These are phyloP conservation scores for Lepiota brunneoincarnata DNA, from an alignment of 768 basidiomycete species.

Conservation along the genomic window DNA sequence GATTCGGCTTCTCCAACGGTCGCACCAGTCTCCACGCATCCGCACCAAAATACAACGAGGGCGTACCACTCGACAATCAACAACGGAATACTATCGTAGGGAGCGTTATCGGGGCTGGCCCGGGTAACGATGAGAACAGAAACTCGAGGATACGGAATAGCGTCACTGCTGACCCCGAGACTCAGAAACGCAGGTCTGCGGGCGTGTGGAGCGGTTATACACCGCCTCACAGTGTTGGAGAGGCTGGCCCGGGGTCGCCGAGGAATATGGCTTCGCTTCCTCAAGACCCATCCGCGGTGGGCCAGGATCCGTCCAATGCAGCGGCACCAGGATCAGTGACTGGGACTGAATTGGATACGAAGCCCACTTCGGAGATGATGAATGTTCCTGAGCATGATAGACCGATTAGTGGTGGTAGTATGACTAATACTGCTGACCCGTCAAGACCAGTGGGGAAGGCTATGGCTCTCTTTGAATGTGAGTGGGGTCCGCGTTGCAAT, in stretches of 20 bases:
- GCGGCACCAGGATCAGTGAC: neutral
- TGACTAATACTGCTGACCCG: neutral
- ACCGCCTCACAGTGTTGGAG: slow-evolving; percentile 3
- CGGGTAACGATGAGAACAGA: neutral
- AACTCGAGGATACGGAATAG: slow-evolving; percentile 21
- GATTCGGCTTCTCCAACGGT: neutral
- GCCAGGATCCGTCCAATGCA: neutral
- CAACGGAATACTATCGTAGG: neutral
- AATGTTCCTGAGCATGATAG: slow-evolving; percentile 13
- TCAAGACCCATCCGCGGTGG: no score
- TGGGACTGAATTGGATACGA: neutral
- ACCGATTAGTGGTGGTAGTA: neutral
- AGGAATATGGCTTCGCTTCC: slow-evolving; percentile 8
- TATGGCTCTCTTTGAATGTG: slow-evolving; percentile 8
- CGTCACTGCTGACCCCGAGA: neutral
- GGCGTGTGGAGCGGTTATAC: slow-evolving; percentile 15
- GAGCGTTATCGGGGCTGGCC: neutral
- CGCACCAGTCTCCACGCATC: slow-evolving; percentile 1
- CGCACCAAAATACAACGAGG: neutral
- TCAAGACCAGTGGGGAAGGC: neutral
- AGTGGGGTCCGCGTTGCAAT: neutral
- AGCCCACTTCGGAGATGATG: neutral
- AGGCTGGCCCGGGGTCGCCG: slow-evolving; percentile 13
- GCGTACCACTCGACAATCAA: neutral
- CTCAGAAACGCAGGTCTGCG: slow-evolving; percentile 31